phyloP scores from a whole-genome alignment of 257 asterid species.

The Solanum infundibuliforme region DNA sequence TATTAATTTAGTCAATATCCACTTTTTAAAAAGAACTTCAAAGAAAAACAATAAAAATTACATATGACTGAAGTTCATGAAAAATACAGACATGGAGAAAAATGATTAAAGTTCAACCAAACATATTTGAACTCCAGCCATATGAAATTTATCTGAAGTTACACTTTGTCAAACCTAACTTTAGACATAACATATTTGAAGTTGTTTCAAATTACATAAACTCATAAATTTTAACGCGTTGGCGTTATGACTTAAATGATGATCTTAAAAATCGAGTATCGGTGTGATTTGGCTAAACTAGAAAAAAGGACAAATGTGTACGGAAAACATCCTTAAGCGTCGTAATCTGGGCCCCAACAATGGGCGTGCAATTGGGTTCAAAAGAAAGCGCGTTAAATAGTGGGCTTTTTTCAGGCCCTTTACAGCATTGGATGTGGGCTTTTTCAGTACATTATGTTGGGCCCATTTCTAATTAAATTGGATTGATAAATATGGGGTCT shows the following conservation, averaged over 20 bases:
- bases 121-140: fast-evolving
- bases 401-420: not conserved
- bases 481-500: not conserved
- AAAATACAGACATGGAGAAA: not conserved
- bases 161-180: not conserved
- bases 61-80: not conserved
- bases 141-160: not conserved
- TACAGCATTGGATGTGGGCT: not conserved
- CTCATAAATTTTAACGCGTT: not conserved
- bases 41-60: not conserved
- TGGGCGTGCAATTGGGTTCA: not conserved
- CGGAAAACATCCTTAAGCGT: not conserved
- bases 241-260: not conserved
- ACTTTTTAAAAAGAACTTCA: not conserved
- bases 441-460: slow-evolving; percentile 4
- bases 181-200: not conserved
- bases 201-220: not conserved
- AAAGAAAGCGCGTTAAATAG: slow-evolving; percentile 2
- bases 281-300: not conserved
- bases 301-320: not conserved
- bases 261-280: not conserved
- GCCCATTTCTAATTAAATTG: not conserved
- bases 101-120: not conserved
- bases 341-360: not conserved
- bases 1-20: not conserved